phyloP scores from a whole-genome alignment of 768 basidiomycete genomes.

The Panaeolus cyanescens region DNA sequence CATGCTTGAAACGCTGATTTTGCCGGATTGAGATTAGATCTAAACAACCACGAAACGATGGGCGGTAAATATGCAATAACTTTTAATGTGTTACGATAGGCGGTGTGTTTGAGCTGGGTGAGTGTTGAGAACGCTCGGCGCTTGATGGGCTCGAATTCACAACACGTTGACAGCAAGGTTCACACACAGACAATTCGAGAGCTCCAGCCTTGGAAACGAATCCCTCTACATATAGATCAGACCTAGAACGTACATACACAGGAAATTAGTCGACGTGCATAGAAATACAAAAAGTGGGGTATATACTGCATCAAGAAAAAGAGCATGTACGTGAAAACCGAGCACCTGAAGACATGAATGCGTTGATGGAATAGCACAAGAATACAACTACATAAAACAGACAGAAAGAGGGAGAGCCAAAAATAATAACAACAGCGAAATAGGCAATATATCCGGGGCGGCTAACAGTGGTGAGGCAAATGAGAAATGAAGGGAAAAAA shows the following conservation, averaged over 20 bases:
- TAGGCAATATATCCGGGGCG: neutral
- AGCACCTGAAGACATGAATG: neutral
- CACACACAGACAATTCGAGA: neutral
- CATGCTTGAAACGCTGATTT: neutral
- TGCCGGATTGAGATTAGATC: neutral
- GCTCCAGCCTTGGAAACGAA: neutral
- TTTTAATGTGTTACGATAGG: too few species aligned
- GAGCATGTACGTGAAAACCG: neutral
- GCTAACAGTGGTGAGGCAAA: neutral
- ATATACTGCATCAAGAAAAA: slow-evolving; percentile 3
- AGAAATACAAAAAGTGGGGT: slow-evolving; percentile 1
- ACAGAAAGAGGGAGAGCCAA: neutral
- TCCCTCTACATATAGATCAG: neutral
- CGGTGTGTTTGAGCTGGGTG: neutral
- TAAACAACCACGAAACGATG: neutral
- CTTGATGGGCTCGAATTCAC: too few species aligned
- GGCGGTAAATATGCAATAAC: neutral
- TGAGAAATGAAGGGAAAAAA: neutral
- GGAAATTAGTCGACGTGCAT: slow-evolving; percentile 2
- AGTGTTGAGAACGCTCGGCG: too few species aligned
- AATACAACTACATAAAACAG: slow-evolving; percentile 4
- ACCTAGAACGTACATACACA: slow-evolving; percentile 2
- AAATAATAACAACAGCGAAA: neutral
- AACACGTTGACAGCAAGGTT: too few species aligned
- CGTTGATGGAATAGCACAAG: neutral